phyloP scores from a whole-genome alignment of 306 rosid genomes.

The Quercus bicolor region DNA sequence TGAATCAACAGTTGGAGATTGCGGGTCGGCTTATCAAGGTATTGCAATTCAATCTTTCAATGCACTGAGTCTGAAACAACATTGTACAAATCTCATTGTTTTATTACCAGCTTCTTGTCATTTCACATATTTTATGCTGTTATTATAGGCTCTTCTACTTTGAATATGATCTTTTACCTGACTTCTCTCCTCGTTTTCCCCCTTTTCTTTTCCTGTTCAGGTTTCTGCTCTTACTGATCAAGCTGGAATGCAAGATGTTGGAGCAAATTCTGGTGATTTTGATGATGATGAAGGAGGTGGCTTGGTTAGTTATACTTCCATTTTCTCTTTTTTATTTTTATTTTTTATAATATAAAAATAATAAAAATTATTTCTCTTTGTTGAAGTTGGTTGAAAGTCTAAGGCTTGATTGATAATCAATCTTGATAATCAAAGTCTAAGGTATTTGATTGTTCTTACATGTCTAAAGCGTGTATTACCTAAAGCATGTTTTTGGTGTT shows the following conservation, averaged over 20 bases:
- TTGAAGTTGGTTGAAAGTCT: too few relatives aligned
- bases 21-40: constrained; percentile 91
- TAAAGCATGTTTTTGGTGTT: too few relatives aligned
- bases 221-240: constrained; percentile 91
- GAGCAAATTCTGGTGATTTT: constrained; percentile 79
- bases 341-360: background rate
- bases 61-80: background rate
- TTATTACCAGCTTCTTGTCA: background rate
- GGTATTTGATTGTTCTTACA: background rate
- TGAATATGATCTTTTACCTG: constrained; percentile 10
- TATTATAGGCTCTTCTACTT: constrained; percentile 15
- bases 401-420: background rate
- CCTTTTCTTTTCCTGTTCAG: constrained; percentile 37
- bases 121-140: background rate
- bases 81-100: background rate
- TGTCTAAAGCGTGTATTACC: too few relatives aligned
- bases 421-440: background rate
- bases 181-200: constrained; percentile 7
- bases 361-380: too few relatives aligned
- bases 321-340: background rate
- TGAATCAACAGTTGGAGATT: constrained; percentile 90
- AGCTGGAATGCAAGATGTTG: constrained; percentile 70
- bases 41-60: constrained; percentile 9
- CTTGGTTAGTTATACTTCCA: constrained; percentile 50
- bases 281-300: constrained; percentile 94